Evolutionary conservation across 768 basidiomycete genomes (phyloP), one percentile per base, ranked within the genome.

Genomic region (Plicaturopsis crispa): DNA sequence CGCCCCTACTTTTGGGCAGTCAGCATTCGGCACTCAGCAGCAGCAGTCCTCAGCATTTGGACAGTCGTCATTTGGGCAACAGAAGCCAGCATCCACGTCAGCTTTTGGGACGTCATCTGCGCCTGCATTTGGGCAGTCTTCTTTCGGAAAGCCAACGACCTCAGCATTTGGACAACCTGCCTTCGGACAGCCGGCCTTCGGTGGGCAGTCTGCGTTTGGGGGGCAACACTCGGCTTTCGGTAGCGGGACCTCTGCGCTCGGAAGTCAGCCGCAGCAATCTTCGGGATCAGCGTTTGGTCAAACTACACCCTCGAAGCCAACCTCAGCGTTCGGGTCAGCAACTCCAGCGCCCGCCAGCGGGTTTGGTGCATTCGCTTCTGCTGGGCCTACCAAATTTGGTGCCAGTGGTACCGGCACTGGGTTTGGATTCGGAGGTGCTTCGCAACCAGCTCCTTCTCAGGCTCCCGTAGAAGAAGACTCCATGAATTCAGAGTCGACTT

Each of bases 21-120:
- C 57, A 23, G 52, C 53, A 6, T 68, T 68, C 43, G 59, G 67
- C 16, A 60, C 47, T 28, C 16, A 6, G 24, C 32, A 50, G 53
- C 30, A 12, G 36, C 46, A 51, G 17, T 46, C 63, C 6, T 49
- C 63, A 18, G 55, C 60, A 10, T 66, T 65, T 35, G 61, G 56
- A 3, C 62, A 61, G 42, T 43, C 68, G 4, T 43, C 48, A 8
- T 67, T 67, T 36, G 52, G 56, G 12, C 56, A 63, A 40, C n/a
- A n/a, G n/a, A n/a, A n/a, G n/a, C n/a, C n/a, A 38, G 46, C 50
- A 14, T 20, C 39, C 3, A 19, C 38, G 10, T 41, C 54, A 19
- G 39, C 43, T 2, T 54, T 57, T 44, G 45, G 44, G 31, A 10
- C 33, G n/a, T n/a, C n/a, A n/a, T n/a, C n/a, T n/a, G n/a, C 42